These are phyloP conservation scores for Solanum chacoense DNA, from an alignment of 305 asterid genomes.

Conservation along the genomic window DNA sequence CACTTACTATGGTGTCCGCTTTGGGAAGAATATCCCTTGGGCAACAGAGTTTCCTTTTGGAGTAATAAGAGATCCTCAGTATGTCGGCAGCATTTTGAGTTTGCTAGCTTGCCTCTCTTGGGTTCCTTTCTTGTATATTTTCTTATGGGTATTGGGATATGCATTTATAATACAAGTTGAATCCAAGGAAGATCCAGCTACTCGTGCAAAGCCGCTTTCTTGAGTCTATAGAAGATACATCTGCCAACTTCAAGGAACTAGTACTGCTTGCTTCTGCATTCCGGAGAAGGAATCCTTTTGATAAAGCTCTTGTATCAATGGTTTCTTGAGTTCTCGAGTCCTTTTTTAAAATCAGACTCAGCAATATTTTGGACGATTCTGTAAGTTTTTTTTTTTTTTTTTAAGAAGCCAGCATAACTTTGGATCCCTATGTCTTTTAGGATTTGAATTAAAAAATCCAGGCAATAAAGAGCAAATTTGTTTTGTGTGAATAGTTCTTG, in stretches of 20 bases:
- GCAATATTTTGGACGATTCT: neutral
- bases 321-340: neutral
- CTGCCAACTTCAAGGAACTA: neutral
- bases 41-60: slow-evolving; percentile 81
- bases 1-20: slow-evolving; percentile 85
- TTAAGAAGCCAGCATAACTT: neutral
- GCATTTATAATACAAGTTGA: slow-evolving; percentile 53
- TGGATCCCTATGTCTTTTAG: neutral
- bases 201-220: slow-evolving; percentile 58
- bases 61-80: slow-evolving; percentile 80
- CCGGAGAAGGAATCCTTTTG: neutral
- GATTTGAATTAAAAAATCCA: neutral
- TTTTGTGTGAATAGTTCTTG: neutral
- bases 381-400: neutral
- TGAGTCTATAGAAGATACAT: slow-evolving; percentile 12
- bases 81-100: slow-evolving; percentile 75
- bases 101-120: slow-evolving; percentile 65
- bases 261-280: neutral
- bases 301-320: neutral
- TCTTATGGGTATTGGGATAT: slow-evolving; percentile 66
- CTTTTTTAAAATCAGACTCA: neutral
- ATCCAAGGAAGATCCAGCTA: slow-evolving; percentile 59
- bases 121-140: slow-evolving; percentile 52
- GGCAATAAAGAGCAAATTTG: neutral
- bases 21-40: slow-evolving; percentile 80